Evolutionary conservation across 305 asterid genomes (phyloP).

Genomic region (Rubia peregrina): DNA sequence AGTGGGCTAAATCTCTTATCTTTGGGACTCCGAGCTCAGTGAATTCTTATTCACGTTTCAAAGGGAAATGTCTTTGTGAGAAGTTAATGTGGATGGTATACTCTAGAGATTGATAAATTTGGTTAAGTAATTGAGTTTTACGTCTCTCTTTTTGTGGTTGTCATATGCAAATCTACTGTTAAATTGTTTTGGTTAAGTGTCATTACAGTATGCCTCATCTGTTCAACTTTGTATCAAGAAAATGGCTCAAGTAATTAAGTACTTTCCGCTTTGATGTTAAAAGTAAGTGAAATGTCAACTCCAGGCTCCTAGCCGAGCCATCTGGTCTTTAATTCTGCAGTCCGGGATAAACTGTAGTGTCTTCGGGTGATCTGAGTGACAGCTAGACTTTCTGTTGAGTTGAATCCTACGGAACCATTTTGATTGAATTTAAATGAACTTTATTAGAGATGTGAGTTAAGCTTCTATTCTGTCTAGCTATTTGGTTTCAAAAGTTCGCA

Average conservation of each 20-base stretch:
- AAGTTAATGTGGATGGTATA: neutral
- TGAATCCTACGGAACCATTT: neutral
- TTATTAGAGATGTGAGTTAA: neutral
- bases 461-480: neutral
- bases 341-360: neutral
- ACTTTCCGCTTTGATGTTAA: neutral
- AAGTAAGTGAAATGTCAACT: neutral
- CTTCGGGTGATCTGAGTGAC: neutral
- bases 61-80: neutral
- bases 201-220: neutral
- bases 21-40: neutral
- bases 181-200: neutral
- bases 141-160: neutral
- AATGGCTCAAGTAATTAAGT: neutral
- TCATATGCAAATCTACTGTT: neutral
- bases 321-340: neutral
- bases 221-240: neutral
- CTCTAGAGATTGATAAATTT: neutral
- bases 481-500: neutral
- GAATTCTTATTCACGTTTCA: neutral
- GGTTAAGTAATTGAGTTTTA: neutral
- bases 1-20: constrained; percentile 20
- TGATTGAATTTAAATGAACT: neutral
- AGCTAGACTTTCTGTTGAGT: neutral
- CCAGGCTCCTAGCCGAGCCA: neutral